A percentile compares a stretch with the other conserved stretches of the same genome.
phyloP scores from a whole-genome alignment of 345 rosid genomes.

The Luvunga scandens region DNA sequence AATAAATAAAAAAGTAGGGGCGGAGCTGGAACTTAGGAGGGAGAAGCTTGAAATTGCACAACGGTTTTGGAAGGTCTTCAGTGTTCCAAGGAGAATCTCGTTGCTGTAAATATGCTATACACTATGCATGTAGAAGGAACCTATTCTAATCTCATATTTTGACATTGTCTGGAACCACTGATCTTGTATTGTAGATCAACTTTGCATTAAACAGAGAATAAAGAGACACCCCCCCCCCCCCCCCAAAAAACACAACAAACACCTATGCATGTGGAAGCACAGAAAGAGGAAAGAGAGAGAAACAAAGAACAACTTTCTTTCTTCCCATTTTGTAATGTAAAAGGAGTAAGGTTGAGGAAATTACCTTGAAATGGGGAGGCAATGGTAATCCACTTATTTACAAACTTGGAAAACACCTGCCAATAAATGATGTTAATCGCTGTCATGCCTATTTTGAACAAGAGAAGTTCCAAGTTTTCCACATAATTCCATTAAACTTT shows the following conservation, averaged over 20 bases:
- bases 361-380: slow-evolving; percentile 95
- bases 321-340: background rate
- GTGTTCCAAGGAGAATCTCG: too few relatives aligned
- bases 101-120: background rate
- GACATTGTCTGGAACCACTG: background rate
- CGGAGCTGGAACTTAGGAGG: background rate
- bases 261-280: background rate
- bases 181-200: background rate
- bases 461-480: slow-evolving; percentile 10
- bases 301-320: background rate
- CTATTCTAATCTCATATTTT: background rate
- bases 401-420: slow-evolving; percentile 73
- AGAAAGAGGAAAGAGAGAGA: background rate
- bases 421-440: slow-evolving; percentile 15
- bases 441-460: slow-evolving; percentile 9
- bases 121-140: background rate
- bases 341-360: background rate
- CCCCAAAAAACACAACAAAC: background rate
- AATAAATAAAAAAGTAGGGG: background rate
- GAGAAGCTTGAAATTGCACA: background rate
- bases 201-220: background rate
- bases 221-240: background rate
- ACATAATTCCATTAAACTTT: background rate
- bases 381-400: slow-evolving; percentile 82
- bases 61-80: background rate